phyloP scores from a whole-genome alignment of 768 basidiomycete species.

The Candolleomyces efflorescens region DNA sequence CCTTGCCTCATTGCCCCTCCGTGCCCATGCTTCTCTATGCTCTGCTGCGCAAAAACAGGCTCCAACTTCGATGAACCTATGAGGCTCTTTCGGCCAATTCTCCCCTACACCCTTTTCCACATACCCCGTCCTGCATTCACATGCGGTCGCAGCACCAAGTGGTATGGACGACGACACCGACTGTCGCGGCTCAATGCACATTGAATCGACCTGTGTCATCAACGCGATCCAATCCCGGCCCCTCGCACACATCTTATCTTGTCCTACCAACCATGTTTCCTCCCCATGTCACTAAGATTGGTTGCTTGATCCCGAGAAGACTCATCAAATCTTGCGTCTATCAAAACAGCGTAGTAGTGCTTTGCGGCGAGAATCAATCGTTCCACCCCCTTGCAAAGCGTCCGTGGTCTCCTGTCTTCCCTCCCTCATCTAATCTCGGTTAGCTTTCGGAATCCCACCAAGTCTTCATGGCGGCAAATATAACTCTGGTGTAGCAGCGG shows the following conservation, averaged over 20 bases:
- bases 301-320: neutral
- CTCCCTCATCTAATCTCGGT: too few species aligned
- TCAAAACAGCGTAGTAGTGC: neutral
- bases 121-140: too few species aligned
- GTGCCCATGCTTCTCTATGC: neutral
- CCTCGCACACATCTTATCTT: neutral
- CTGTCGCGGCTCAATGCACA: neutral
- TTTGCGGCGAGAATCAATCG: neutral
- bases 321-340: neutral
- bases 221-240: neutral
- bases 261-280: neutral
- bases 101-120: neutral
- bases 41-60: neutral
- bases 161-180: neutral
- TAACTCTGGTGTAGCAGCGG: too few species aligned
- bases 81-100: neutral
- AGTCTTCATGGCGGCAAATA: too few species aligned
- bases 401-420: too few species aligned
- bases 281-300: neutral
- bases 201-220: neutral
- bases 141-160: too few species aligned
- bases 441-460: too few species aligned
- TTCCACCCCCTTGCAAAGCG: too few species aligned
- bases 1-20: neutral
- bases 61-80: neutral